Evolutionary conservation across 164 flowering plant genomes (phyloP), one percentile per base, ranked within the genome.

Genomic region (Sextonia rubra): DNA sequence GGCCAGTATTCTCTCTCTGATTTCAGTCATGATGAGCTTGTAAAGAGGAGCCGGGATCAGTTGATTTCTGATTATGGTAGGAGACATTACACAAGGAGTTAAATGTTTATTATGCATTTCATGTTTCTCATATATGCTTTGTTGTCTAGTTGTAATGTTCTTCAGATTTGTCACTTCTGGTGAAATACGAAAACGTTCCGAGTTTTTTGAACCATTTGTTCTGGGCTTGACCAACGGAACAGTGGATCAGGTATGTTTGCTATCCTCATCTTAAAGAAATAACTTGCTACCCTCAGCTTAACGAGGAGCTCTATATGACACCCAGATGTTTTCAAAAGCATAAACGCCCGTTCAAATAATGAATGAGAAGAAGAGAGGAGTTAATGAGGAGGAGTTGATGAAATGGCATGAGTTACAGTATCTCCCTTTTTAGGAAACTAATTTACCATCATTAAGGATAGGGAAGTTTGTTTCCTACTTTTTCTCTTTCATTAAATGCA

Each of bases 121-220:
- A 20, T 70, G n/a, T 62, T 47, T 74, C 24, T 75, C 55, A 80
- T 84, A 84, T 61, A 56, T 62, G 20, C 22, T 81, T 78, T 82
- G 70, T 80, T 86, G 75, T 68, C 20, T 74, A 93, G 98, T 93
- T 78, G 98, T 93, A 27, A 93, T 95, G 99, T 93, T 93, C 85
- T 95, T 95, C 87, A 91, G 98, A 84, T 93, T 95, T 85, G 91
- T 95, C 70, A 91, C 99, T 27, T 87, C 99, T 78, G 97, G 93
- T 65, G 98, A 95, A 84, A 89, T 95, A 76, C 79, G 84, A 63
- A 86, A 79, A 73, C 96, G 97, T 18, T 78, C 92, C 24, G 95
- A 95, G 75, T 93, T 95, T 79, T 95, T 88, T 73, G 97, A 90
- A 82, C 99, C 99, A 44, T 95, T 93, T 73, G 82, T 95, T 64